Conservation (phyloP, 2,329 filamentous ascomycete genomes). For the Fusarium sp. region DNA sequence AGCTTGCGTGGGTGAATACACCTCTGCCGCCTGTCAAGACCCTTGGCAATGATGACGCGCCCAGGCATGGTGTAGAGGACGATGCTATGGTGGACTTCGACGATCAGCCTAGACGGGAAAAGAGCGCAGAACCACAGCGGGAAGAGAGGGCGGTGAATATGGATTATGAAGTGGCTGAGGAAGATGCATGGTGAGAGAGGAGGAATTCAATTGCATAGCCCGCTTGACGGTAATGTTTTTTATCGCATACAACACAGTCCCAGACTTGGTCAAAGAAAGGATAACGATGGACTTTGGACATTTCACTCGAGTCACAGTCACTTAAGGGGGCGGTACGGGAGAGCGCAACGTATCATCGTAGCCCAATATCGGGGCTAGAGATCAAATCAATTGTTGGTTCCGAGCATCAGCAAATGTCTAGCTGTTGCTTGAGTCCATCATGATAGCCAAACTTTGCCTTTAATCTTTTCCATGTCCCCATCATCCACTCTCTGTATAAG, state of each 20-base stretch:
- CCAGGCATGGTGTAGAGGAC: constrained; percentile 28
- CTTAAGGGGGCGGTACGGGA: background rate
- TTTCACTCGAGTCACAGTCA: constrained; percentile 2
- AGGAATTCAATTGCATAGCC: background rate
- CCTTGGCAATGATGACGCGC: constrained; percentile 12
- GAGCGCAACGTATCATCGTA: constrained; percentile 13
- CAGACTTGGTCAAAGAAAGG: background rate
- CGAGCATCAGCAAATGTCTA: background rate
- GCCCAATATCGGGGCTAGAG: constrained; percentile 29
- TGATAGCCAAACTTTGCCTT: background rate
- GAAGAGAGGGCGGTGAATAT: constrained; percentile 52
- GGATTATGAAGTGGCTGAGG: constrained; percentile 65
- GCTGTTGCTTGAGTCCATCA: background rate
- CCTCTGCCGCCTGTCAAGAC: constrained; percentile 39
- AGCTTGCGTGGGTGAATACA: constrained; percentile 68
- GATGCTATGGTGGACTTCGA: constrained; percentile 39
- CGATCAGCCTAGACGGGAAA: constrained; percentile 24
- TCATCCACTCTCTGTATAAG: constrained; percentile 1
- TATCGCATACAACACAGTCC: background rate
- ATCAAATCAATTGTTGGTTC: constrained; percentile 21
- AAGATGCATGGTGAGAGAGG: constrained; percentile 55
- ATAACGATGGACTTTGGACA: background rate
- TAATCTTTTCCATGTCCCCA: background rate
- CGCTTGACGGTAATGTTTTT: background rate
- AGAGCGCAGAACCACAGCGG: constrained; percentile 35